phyloP scores from a whole-genome alignment of 768 basidiomycete genomes.

The Lentinula guzmanii region DNA sequence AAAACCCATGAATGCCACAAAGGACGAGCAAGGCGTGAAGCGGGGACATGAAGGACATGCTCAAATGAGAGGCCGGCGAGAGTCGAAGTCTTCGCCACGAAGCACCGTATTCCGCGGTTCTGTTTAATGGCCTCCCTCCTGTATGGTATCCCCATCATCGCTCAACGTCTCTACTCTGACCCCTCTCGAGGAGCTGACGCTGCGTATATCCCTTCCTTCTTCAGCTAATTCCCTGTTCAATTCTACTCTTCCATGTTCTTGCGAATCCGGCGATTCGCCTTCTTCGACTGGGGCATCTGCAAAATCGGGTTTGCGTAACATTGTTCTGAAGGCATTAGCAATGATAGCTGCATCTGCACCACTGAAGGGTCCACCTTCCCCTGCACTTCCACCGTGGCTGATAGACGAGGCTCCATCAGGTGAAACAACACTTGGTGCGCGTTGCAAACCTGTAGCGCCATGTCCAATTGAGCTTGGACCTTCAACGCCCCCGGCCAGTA shows the following conservation, averaged over 20 bases:
- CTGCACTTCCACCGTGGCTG: conserved; percentile 52
- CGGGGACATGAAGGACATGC: background rate
- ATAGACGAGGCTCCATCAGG: conserved; percentile 74
- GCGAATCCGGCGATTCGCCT: conserved; percentile 53
- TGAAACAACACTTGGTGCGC: conserved; percentile 38
- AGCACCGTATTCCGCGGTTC: background rate
- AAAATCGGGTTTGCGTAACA: conserved; percentile 86
- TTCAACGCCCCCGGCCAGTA: conserved; percentile 32
- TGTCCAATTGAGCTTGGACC: conserved; percentile 26
- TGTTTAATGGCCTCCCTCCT: conserved; percentile 28
- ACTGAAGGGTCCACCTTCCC: conserved; percentile 68
- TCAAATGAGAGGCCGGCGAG: background rate
- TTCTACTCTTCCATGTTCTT: conserved; percentile 26
- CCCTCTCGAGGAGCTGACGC: conserved; percentile 74
- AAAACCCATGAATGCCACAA: conserved; percentile 17
- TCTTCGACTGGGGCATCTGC: conserved; percentile 65
- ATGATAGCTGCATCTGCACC: conserved; percentile 88
- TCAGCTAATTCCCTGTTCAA: conserved; percentile 77
- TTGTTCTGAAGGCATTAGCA: conserved; percentile 88
- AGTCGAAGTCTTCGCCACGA: background rate
- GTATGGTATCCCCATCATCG: conserved; percentile 44
- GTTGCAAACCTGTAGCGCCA: conserved; percentile 14
- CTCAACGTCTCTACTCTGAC: conserved; percentile 70
- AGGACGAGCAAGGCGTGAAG: conserved; percentile 9
- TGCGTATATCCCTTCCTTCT: conserved; percentile 85